phyloP scores from a whole-genome alignment of 768 basidiomycete genomes.

The Hydnomerulius pinastri region DNA sequence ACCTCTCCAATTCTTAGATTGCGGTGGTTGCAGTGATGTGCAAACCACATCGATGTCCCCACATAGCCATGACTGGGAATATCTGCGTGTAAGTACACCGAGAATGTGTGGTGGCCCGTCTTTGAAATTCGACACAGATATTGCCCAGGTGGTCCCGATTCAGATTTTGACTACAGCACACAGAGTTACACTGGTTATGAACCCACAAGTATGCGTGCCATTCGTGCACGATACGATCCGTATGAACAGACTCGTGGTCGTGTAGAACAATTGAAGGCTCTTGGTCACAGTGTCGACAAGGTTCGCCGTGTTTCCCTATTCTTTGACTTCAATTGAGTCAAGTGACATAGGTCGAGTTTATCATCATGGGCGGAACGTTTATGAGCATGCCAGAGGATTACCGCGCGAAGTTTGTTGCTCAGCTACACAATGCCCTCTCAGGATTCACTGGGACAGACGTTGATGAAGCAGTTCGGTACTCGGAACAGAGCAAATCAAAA shows the following conservation, averaged over 20 bases:
- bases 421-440: constrained; percentile 94
- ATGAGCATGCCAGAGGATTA: constrained; percentile 99
- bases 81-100: constrained; percentile 83
- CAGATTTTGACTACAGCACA: constrained; percentile 99
- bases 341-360: constrained; percentile 71
- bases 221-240: constrained; percentile 93
- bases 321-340: not conserved
- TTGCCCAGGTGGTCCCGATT: constrained; percentile 98
- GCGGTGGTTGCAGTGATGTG: constrained; percentile 99
- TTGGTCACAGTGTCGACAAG: constrained; percentile 99
- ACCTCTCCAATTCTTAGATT: constrained; percentile 52
- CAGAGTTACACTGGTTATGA: constrained; percentile 95
- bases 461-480: constrained; percentile 96
- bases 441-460: constrained; percentile 93
- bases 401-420: constrained; percentile 89
- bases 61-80: constrained; percentile 99
- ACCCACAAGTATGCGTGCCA: constrained; percentile 98
- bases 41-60: constrained; percentile 98
- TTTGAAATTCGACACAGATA: constrained; percentile 53
- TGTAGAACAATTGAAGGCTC: constrained; percentile 90
- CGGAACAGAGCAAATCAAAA: constrained; percentile 96
- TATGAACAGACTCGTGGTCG: constrained; percentile 96
- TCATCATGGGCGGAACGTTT: constrained; percentile 98
- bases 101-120: not conserved
- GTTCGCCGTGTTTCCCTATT: constrained; percentile 41